Evolutionary conservation across 805 yeast genomes (phyloP), one percentile per base, ranked within the genome.

Genomic region (Myxozyma monticola): DNA sequence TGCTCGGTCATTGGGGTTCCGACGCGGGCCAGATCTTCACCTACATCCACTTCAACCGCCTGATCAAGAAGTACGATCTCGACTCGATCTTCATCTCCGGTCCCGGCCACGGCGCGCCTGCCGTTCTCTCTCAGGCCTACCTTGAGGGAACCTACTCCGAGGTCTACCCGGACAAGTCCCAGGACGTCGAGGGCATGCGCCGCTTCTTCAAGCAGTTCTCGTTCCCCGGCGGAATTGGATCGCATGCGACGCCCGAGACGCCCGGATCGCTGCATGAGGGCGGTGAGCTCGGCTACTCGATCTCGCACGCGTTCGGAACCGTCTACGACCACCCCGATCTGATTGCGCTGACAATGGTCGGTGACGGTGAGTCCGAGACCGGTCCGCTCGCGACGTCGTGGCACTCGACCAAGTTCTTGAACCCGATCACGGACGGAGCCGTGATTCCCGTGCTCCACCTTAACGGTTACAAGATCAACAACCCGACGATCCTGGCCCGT

Each of bases 71-170:
- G 38, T 22, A 57, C 34, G 47, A 54, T 22, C 42, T 57, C 39
- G 31, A 57, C 42, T 45, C 50, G 48, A 39, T 57, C 49, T 51
- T 31, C 42, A 59, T 57, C 45, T 50, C 45, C 29, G 60, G 60
- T 15, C 60, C 60, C 39, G 60, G 60, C n/a, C 60, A 56, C 44
- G 60, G 60, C 25, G 60, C 60, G 4, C 60, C 60, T 12, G 60
- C 60, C 34, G 43, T 57, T 39, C 58, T 57, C 39, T 56, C 59
- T 29, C 44, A 59, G 14, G 49, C 54, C 45, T 57, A 54, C 53
- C 42, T 57, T 35, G 60, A 57, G 47, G 54, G 44, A 10, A 45
- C 53, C 22, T 57, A 50, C 36, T n/a, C 14, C 31, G 9, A 9
- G 31, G 31, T 10, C 9, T 33, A 48, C 14, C 54, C 59, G 24